Evolutionary conservation across 345 rosid genomes (phyloP).

Genomic region (Pistacia integerrima): DNA sequence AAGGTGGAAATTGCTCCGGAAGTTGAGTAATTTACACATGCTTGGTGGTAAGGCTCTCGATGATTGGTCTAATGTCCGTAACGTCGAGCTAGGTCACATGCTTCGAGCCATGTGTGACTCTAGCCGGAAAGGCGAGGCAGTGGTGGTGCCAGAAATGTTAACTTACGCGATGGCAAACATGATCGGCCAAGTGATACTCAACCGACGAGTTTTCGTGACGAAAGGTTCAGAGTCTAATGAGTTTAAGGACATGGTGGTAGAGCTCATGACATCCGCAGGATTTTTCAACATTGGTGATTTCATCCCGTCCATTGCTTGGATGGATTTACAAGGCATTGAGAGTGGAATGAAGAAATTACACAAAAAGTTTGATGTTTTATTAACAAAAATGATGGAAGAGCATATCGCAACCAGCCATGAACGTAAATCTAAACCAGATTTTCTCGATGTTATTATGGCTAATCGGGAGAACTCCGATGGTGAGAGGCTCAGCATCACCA

Average conservation of each 20-base stretch:
- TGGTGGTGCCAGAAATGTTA: conserved; percentile 53
- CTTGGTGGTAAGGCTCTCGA: conserved; percentile 61
- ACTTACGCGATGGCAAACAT: conserved; percentile 54
- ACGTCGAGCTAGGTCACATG: conserved; percentile 50
- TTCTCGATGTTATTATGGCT: conserved; percentile 50
- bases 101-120: conserved; percentile 41
- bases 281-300: conserved; percentile 60
- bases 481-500: conserved; percentile 38
- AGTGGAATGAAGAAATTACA: conserved; percentile 57
- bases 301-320: conserved; percentile 57
- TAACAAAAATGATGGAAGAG: conserved; percentile 54
- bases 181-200: conserved; percentile 55
- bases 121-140: conserved; percentile 27
- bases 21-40: conserved; percentile 61
- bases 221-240: conserved; percentile 48
- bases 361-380: conserved; percentile 40
- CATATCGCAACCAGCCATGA: conserved; percentile 36
- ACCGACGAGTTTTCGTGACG: conserved; percentile 44
- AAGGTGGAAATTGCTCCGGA: conserved; percentile 57
- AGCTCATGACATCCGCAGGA: conserved; percentile 56
- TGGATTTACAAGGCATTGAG: conserved; percentile 68
- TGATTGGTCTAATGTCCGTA: conserved; percentile 42
- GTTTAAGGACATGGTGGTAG: conserved; percentile 68
- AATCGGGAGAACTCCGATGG: conserved; percentile 26
- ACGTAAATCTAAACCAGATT: conserved; percentile 51